Conservation (phyloP, 352 stramenopile genomes). For the Phytopythium litorale region DNA sequence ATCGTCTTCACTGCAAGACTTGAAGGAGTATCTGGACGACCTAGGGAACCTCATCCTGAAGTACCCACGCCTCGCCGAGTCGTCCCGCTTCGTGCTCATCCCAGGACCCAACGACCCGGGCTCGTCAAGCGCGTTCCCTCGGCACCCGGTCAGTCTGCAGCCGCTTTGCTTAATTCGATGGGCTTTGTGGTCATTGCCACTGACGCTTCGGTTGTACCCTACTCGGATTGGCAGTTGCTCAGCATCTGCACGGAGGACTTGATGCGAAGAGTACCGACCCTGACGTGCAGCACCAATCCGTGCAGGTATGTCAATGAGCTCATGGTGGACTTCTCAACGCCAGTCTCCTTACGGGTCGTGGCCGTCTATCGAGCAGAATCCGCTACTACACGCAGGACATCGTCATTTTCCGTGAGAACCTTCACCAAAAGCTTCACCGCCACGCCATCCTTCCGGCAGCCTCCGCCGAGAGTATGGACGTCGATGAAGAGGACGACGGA, state of each 20-base stretch:
- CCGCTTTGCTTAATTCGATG: not conserved
- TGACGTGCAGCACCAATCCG: slow-evolving; percentile 89
- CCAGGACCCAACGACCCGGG: slow-evolving; percentile 91
- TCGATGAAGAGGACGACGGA: slow-evolving; percentile 30
- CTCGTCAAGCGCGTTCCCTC: slow-evolving; percentile 74
- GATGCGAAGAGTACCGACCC: slow-evolving; percentile 58
- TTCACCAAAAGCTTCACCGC: slow-evolving; percentile 90
- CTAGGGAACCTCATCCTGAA: slow-evolving; percentile 89
- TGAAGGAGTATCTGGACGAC: slow-evolving; percentile 88
- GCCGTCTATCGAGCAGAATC: slow-evolving; percentile 37
- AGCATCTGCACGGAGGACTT: slow-evolving; percentile 72
- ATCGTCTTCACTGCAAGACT: slow-evolving; percentile 68
- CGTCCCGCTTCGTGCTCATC: slow-evolving; percentile 90
- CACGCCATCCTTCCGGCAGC: slow-evolving; percentile 73
- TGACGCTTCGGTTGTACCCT: not conserved
- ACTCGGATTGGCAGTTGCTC: slow-evolving; percentile 35
- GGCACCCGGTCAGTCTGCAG: slow-evolving; percentile 44
- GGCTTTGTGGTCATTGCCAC: not conserved
- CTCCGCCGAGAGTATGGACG: slow-evolving; percentile 20
- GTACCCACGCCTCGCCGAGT: slow-evolving; percentile 72
- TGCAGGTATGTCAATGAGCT: slow-evolving; percentile 47
- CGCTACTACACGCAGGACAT: slow-evolving; percentile 92
- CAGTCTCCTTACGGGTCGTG: not conserved
- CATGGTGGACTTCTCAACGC: not conserved
- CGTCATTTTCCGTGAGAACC: slow-evolving; percentile 90